A percentile compares a stretch with the other conserved stretches of the same genome.
Evolutionary conservation across 768 basidiomycete species (phyloP).

Genomic region (Xerocomellus chrysenteron): DNA sequence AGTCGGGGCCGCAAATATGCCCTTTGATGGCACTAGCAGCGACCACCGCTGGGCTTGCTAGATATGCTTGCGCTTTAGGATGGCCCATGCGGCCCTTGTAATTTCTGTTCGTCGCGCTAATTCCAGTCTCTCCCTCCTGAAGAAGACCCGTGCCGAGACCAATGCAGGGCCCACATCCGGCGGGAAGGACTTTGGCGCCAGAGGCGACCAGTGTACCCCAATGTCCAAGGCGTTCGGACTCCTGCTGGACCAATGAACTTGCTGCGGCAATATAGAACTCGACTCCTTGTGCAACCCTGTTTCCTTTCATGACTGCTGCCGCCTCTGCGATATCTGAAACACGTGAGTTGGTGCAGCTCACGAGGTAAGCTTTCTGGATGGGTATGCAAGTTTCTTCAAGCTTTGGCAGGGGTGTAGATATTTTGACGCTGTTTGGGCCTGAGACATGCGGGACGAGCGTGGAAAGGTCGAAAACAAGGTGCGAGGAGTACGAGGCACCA

Average conservation of each 20-base stretch:
- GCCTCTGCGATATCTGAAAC: slow-evolving; percentile 93
- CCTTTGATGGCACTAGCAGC: slow-evolving; percentile 94
- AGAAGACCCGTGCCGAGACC: slow-evolving; percentile 91
- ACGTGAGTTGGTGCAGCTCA: slow-evolving; percentile 97
- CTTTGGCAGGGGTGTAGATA: slow-evolving; percentile 90
- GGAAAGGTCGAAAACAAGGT: slow-evolving; percentile 88
- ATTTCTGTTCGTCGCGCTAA: slow-evolving; percentile 97
- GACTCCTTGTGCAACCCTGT: slow-evolving; percentile 80
- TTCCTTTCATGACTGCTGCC: slow-evolving; percentile 82
- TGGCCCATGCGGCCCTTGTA: slow-evolving; percentile 99
- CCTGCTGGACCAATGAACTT: slow-evolving; percentile 86
- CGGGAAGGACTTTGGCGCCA: slow-evolving; percentile 90
- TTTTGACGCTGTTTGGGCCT: slow-evolving; percentile 96
- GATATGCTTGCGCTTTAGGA: slow-evolving; percentile 92
- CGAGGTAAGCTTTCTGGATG: slow-evolving; percentile 97
- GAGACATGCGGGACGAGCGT: slow-evolving; percentile 95
- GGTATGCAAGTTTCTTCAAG: slow-evolving; percentile 70
- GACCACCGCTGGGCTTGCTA: slow-evolving; percentile 95
- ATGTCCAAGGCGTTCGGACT: slow-evolving; percentile 80
- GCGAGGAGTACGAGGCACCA: slow-evolving; percentile 78
- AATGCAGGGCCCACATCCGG: slow-evolving; percentile 98
- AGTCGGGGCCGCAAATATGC: slow-evolving; percentile 81
- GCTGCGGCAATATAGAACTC: slow-evolving; percentile 99
- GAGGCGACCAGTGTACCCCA: slow-evolving; percentile 86
- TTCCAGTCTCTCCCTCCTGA: slow-evolving; percentile 93